Conservation (phyloP, 129 eudicot genomes). For the Artemisia tridentata region DNA sequence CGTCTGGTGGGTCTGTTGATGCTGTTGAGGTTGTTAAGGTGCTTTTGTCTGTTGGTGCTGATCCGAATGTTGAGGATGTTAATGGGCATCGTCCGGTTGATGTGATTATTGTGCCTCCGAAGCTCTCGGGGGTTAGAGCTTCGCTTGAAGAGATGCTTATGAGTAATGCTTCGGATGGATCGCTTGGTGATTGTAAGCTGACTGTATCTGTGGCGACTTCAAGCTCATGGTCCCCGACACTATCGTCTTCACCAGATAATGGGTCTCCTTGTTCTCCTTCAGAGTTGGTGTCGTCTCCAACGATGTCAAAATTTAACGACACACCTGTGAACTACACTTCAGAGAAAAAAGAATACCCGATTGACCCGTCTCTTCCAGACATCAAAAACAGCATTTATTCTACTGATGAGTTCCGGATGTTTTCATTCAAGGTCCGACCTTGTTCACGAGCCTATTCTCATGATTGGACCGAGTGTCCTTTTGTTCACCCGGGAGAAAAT, state of each 20-base stretch:
- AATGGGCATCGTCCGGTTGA: conserved; percentile 70
- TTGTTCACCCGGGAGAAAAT: conserved; percentile 92
- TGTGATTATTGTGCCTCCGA: conserved; percentile 61
- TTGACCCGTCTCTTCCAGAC: conserved; percentile 84
- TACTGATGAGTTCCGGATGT: conserved; percentile 94
- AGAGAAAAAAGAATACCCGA: conserved; percentile 80
- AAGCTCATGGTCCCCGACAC: conserved; percentile 54
- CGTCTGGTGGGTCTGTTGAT: conserved; percentile 70
- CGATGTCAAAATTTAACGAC: conserved; percentile 43
- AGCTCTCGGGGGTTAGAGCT: conserved; percentile 42
- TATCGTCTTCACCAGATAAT: conserved; percentile 63
- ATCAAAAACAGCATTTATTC: conserved; percentile 77
- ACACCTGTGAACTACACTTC: conserved; percentile 36
- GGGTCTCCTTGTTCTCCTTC: conserved; percentile 67
- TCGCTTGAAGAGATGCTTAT: conserved; percentile 56
- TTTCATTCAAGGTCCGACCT: conserved; percentile 86
- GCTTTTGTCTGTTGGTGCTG: conserved; percentile 72
- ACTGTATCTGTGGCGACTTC: conserved; percentile 47
- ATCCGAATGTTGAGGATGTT: conserved; percentile 57
- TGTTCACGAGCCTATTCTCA: conserved; percentile 91
- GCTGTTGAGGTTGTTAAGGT: conserved; percentile 60
- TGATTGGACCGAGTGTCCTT: conserved; percentile 95
- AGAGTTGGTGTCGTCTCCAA: conserved; percentile 54
- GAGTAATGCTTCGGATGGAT: conserved; percentile 47
- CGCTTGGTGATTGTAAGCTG: conserved; percentile 42